These are phyloP conservation scores for Monilinia laxa DNA, from an alignment of 2,329 filamentous ascomycete genomes.

Conservation along the genomic window DNA sequence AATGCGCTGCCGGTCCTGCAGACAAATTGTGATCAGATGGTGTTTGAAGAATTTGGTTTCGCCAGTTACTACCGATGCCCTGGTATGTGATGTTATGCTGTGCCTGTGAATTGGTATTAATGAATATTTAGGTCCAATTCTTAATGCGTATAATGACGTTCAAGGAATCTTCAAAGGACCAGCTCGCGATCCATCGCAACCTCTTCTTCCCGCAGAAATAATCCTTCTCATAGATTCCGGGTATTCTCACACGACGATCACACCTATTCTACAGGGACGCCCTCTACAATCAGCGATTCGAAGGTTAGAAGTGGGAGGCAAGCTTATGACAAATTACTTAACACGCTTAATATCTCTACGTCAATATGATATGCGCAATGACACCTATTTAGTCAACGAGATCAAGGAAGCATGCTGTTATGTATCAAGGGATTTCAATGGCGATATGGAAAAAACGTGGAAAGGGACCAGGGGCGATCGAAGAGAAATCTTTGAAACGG, in stretches of 20 bases:
- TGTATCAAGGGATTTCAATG: constrained; percentile 72
- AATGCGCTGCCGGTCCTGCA: constrained; percentile 80
- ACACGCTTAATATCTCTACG: constrained; percentile 86
- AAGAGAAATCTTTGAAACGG: constrained; percentile 48
- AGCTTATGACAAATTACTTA: constrained; percentile 88
- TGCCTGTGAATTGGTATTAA: constrained; percentile 23
- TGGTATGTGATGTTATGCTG: constrained; percentile 48
- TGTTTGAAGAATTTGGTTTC: constrained; percentile 97
- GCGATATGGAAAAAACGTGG: constrained; percentile 80
- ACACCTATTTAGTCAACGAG: constrained; percentile 89
- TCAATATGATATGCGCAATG: constrained; percentile 94
- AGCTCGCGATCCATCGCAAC: constrained; percentile 46
- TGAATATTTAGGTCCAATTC: constrained; percentile 56
- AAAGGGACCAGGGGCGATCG: constrained; percentile 67
- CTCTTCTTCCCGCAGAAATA: constrained; percentile 66
- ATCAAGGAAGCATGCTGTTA: constrained; percentile 92
- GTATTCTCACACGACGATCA: constrained; percentile 89
- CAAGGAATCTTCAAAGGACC: constrained; percentile 66
- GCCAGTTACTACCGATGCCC: constrained; percentile 76
- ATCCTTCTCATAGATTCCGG: constrained; percentile 88
- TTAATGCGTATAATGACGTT: constrained; percentile 82
- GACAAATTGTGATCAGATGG: constrained; percentile 89
- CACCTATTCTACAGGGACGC: constrained; percentile 77
- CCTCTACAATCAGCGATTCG: constrained; percentile 80
- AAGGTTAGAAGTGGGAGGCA: constrained; percentile 86